Evolutionary conservation across 805 yeast species (phyloP), one percentile per base, ranked within the genome.

Genomic region (Ogataea philodendri): DNA sequence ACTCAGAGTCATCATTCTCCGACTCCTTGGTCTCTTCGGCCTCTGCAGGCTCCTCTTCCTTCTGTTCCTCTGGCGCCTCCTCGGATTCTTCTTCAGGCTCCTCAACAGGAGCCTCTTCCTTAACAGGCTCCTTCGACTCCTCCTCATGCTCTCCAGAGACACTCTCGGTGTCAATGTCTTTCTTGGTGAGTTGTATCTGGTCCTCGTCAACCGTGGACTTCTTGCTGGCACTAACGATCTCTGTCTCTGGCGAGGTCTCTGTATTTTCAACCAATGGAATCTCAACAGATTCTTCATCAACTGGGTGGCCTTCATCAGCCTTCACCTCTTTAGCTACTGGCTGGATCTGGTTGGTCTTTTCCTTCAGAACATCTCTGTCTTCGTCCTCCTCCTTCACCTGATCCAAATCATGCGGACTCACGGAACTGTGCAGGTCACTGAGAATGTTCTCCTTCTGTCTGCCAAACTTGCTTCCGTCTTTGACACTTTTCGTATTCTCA

Each of bases 321-420:
- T 19, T 28, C 14, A 35, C 40, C 16, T 41, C 42, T 4, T 18
- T 18, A 13, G 6, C 8, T 13, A 14, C 7, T n/a, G 9, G 5
- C 9, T n/a, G 15, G 4, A 19, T 5, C n/a, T 15, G 19, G 16
- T 32, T 32, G 3, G 26, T 32, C 23, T 32, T 35, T n/a, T 41
- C 49, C 14, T 42, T 46, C 23, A 20, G 31, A 35, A 25, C 44
- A 9, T 24, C 43, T 9, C 37, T 48, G 7, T 45, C 51, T 21
- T 51, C 48, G 18, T 48, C 48, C 15, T 46, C 49, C 17, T 41
- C 57, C 15, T 48, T 52, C 15, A 42, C 52, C 22, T 48, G 42
- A 15, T 37, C 41, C 16, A 45, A 26, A 7, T 31, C 32, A 7
- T 29, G 17, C 7, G 38, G 10, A n/a, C 26, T 26, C n/a, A 42